Evolutionary conservation across 148 eudicot species (phyloP).

Genomic region (Camellia granthamiana): DNA sequence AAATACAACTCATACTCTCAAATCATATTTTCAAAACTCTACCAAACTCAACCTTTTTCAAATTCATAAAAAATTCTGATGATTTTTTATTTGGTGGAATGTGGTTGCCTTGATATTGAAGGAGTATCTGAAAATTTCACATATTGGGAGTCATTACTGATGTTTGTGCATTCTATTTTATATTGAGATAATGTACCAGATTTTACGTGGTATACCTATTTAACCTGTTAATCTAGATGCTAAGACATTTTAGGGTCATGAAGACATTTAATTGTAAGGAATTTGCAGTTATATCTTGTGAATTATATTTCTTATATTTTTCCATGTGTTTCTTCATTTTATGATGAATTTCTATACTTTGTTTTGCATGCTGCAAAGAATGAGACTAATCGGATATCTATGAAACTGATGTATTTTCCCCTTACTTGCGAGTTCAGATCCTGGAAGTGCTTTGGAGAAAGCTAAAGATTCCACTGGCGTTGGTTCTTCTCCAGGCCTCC

Average conservation of each 20-base stretch:
- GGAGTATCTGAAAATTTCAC: not conserved
- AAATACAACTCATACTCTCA: no score
- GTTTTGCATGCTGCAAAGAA: not conserved
- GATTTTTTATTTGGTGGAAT: not conserved
- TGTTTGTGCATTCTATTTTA: not conserved
- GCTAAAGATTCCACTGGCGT: conserved; percentile 22
- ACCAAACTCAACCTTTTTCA: not conserved
- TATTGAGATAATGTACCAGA: not conserved
- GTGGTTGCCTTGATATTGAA: not conserved
- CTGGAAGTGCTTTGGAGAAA: conserved; percentile 25
- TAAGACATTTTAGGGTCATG: not conserved
- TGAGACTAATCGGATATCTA: not conserved
- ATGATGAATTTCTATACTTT: not conserved
- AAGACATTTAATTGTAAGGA: not conserved
- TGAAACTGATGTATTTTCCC: not conserved
- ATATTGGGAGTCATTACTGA: not conserved
- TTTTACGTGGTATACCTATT: not conserved
- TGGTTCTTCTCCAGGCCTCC: conserved; percentile 22
- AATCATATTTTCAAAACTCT: no score
- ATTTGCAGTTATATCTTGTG: not conserved
- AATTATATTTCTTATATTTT: not conserved
- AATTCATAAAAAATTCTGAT: not conserved
- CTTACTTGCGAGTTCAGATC: conserved; percentile 11
- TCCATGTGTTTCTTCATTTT: not conserved
- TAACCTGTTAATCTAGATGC: not conserved